Base-by-base conservation (phyloP, 2,329 filamentous ascomycete species). In the Fusarium brevicatenulatum region DNA sequence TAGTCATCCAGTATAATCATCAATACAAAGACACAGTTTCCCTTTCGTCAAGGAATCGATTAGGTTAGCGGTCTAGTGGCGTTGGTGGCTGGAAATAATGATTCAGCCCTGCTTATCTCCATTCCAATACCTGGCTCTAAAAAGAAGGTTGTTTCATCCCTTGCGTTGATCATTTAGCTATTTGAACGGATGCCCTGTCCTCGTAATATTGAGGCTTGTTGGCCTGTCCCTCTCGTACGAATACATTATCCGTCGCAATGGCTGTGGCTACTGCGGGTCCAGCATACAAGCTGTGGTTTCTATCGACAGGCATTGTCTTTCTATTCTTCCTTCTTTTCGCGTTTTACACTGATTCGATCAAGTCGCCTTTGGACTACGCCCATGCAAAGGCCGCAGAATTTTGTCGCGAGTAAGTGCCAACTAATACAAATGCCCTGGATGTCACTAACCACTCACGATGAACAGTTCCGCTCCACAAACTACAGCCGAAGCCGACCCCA, bases 371-470 rank as follows among this genome's bases (percentile, higher is more conserved):
- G 5, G 50, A 53, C 13, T 53, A 53, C 7, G 50, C 34, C 7
- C 50, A 53, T 25, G 34, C 50, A 1, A 53, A 53, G 1, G 50
- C 50, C 0, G 32, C 32, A 36, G 50, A 53, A 34, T 53, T 53
- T 7, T 53, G 50, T 5, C 25, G 18, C 23, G 50, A 37, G 50
- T 53, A 5, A 53, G 50, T 53, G 7, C 23, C 3, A 25, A 37
- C 0, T 21, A 3, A 2, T 2, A 21, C 1, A 12, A 19, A 12
- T 21, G 7, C 2, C 2, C 5, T 1, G 4, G 7, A 28, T 21
- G 2, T 36, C 2, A 12, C 2, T 53, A 9, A 53, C 19, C 34
- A 16, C 2, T 16, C 7, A 9, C 5, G 13, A 37, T 7, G 3
- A 25, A 37, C 5, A 53, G 50, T 6, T 53, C 50, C 2, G n/a